Evolutionary conservation across 345 rosid genomes (phyloP), one percentile per base, ranked within the genome.

Genomic region (Arabis alpina): DNA sequence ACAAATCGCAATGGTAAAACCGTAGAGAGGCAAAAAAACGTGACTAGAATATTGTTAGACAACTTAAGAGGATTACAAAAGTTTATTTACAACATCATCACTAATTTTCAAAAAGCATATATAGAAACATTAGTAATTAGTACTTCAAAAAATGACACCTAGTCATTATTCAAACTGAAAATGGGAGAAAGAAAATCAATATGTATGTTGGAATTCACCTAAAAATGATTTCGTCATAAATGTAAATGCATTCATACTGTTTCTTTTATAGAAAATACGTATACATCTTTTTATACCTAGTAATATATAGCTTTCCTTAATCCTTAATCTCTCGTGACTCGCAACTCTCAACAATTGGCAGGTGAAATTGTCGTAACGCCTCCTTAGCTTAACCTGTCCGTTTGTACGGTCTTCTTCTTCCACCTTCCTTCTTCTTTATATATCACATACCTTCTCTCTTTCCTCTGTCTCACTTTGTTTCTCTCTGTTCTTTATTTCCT

Each of bases 341-440:
- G 71, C 61, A 48, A 66, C 49, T 66, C 68, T 30, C 78, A 75
- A 68, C 78, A 75, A 75, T 75, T 68, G 74, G 73, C 78, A 75
- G 78, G 74, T 68, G 74, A 61, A 5, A 75, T 47, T 68, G 70
- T 68, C 74, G 74, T 68, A 75, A 75, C 74, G 74, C 45, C 74
- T 74, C 23, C 23, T 37, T 53, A 6, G 30, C 52, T 68, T 24
- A 47, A 68, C 8, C 65, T 62, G 43, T 54, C 75, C 61, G 32
- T 70, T 48, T 63, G 41, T 54, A 61, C 59, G 57, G 23, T 60
- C 71, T 61, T 67, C 61, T 61, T 54, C 54, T 49, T 55, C 36
- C 61, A 37, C 61, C 40, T 36, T 36, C 40, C 10, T 36, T 36
- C 39, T 36, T 36, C 40, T 62, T 68, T 69, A 61, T 55, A 68